phyloP scores from a whole-genome alignment of 768 basidiomycete genomes.

The Amanita fuliginea region DNA sequence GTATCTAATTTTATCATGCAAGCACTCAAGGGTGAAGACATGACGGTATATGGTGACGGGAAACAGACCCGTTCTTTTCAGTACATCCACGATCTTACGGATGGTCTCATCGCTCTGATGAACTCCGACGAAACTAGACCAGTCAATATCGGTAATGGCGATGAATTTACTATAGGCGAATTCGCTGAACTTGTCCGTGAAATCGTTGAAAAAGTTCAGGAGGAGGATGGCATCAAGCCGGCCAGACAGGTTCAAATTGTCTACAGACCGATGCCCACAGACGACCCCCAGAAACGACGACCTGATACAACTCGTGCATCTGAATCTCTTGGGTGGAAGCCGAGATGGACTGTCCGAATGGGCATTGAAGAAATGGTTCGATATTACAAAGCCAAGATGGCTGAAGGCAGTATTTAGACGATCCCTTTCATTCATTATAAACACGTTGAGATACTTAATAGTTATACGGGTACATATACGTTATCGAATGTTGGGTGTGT shows the following conservation, averaged over 20 bases:
- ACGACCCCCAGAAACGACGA: slow-evolving; percentile 90
- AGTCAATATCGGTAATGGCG: slow-evolving; percentile 91
- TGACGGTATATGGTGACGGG: slow-evolving; percentile 95
- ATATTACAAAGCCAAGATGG: slow-evolving; percentile 87
- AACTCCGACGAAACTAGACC: slow-evolving; percentile 89
- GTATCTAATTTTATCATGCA: slow-evolving; percentile 99
- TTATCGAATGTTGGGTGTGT: not conserved
- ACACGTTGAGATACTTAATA: not conserved
- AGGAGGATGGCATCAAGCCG: slow-evolving; percentile 56
- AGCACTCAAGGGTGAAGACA: slow-evolving; percentile 90
- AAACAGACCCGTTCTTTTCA: slow-evolving; percentile 93
- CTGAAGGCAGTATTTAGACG: slow-evolving; percentile 63
- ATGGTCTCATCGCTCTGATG: slow-evolving; percentile 91
- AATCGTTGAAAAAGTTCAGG: slow-evolving; percentile 87
- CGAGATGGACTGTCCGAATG: slow-evolving; percentile 86
- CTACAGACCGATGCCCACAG: slow-evolving; percentile 74
- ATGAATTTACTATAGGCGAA: slow-evolving; percentile 93
- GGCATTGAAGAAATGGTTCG: slow-evolving; percentile 92
- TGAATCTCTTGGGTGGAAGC: slow-evolving; percentile 78
- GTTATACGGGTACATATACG: not conserved
- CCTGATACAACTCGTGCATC: slow-evolving; percentile 92
- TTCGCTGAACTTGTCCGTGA: slow-evolving; percentile 91
- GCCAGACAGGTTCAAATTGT: slow-evolving; percentile 52
- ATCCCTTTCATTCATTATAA: not conserved
- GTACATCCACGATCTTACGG: slow-evolving; percentile 95